Base-by-base conservation (phyloP, 2,329 filamentous ascomycete species). In the Trichoderma sp. region DNA sequence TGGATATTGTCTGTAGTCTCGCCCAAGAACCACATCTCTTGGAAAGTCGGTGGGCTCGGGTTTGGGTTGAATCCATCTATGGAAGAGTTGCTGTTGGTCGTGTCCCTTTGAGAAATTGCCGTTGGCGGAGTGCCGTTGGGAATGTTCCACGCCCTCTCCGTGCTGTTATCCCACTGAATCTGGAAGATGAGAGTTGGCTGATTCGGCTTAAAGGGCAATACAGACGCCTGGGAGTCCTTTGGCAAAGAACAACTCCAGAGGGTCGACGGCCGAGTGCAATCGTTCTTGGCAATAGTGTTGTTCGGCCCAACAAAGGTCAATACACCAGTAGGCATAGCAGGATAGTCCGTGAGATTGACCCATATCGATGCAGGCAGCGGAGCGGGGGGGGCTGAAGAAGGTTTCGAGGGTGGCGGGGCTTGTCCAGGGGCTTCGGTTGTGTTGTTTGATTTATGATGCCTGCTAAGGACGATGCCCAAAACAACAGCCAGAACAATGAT, bases 211-310 rank as follows among this genome's bases (percentile, higher is more conserved):
- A 89, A 92, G 0, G 89, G 89, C 2, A 83, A 80, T 52, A 90
- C 86, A 1, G 84, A 83, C 4, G 84, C 79, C 52, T 94, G 91
- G 69, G 92, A 80, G 72, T 93, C 92, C 75, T 93, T 93, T 2
- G 94, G 93, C 17, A 97, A 79, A 12, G 89, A 86, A 77, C 94
- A 98, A 75, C 91, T 96, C 94, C 94, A 98, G 65, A 95, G 78
- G 0, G 91, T 92, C 10, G 87, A 83, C 0, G 90, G 90, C 8
- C 84, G 81, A 4, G 94, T 88, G 72, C 94, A 98, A 7, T 86
- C 87, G 25, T 86, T 87, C 64, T 87, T 85, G n/a, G 87, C 80
- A 2, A 84, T 80, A 0, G 86, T 85, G 59, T 90, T 88, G 72
- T 92, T 86, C 0, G 93, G 88, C 5, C 90, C 90, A 17, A 91